A percentile compares a stretch with the other conserved stretches of the same genome.
phyloP scores from a whole-genome alignment of 192 early-diverging fungal genomes.

The Haplosporangium gracile region DNA sequence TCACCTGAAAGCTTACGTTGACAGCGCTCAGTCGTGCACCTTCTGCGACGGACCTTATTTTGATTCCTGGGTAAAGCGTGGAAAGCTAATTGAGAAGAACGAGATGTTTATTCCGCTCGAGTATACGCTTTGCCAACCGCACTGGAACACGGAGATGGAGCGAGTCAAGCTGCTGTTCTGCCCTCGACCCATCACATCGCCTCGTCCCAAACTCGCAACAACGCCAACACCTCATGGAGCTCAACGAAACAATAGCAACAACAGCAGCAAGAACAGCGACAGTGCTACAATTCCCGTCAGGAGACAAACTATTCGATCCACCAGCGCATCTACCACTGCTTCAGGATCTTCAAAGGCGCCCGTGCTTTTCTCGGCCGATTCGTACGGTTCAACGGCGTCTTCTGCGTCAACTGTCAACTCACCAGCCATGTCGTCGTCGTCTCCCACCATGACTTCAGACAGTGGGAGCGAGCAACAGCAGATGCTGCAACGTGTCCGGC shows the following conservation, averaged over 20 bases:
- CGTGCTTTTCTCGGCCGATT: background rate
- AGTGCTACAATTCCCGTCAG: background rate
- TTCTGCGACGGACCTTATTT: slow-evolving; percentile 89
- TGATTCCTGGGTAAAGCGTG: slow-evolving; percentile 69
- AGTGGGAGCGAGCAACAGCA: background rate
- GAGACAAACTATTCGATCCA: background rate
- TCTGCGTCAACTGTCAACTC: background rate
- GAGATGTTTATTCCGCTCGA: slow-evolving; percentile 71
- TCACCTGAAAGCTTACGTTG: slow-evolving; percentile 76
- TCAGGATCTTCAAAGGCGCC: background rate
- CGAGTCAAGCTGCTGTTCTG: slow-evolving; percentile 75
- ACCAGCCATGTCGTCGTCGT: background rate
- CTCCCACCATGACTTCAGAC: background rate
- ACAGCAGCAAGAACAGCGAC: background rate
- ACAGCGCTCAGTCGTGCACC: slow-evolving; percentile 69
- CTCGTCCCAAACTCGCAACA: slow-evolving; percentile 29
- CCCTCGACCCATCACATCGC: slow-evolving; percentile 70
- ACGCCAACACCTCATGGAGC: background rate
- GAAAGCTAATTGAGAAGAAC: slow-evolving; percentile 73
- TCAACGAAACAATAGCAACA: background rate
- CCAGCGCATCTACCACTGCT: background rate
- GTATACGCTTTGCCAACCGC: slow-evolving; percentile 79
- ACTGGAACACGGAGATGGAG: slow-evolving; percentile 83
- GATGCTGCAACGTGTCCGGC: background rate
- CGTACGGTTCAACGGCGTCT: background rate